A percentile compares a stretch with the other conserved stretches of the same genome.
These are phyloP conservation scores for Pulveroboletus ravenelii DNA, from an alignment of 768 basidiomycete genomes.

Conservation along the genomic window DNA sequence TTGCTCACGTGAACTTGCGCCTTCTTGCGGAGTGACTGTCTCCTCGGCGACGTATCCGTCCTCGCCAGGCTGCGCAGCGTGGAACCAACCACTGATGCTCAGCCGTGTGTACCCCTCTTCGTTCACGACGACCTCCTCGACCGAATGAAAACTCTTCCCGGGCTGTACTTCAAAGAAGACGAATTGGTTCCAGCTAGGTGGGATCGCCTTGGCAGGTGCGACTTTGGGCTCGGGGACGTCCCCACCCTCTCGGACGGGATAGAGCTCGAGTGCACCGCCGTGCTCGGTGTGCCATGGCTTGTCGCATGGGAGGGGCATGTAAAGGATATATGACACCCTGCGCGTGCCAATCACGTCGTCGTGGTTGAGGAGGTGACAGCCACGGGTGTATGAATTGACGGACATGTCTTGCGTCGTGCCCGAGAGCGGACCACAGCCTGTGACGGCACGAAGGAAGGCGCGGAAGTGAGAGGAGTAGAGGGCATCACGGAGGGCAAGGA, in stretches of 20 bases:
- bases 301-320: constrained; percentile 78
- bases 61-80: constrained; percentile 56
- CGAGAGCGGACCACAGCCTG: constrained; percentile 88
- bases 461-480: constrained; percentile 87
- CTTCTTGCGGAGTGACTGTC: constrained; percentile 46
- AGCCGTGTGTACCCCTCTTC: constrained; percentile 70
- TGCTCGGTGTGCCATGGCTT: constrained; percentile 81
- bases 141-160: constrained; percentile 91
- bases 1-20: constrained; percentile 89
- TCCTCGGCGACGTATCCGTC: constrained; percentile 32
- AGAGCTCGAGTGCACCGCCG: constrained; percentile 93
- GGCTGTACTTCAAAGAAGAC: constrained; percentile 92
- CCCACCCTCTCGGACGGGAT: constrained; percentile 55
- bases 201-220: constrained; percentile 60
- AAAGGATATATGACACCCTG: constrained; percentile 93
- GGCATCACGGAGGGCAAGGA: constrained; percentile 81
- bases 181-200: constrained; percentile 87
- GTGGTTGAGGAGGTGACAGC: constrained; percentile 94
- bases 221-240: constrained; percentile 59
- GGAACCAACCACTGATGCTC: constrained; percentile 97
- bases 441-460: constrained; percentile 75
- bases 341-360: constrained; percentile 97
- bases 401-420: constrained; percentile 94
- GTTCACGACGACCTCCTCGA: constrained; percentile 89
- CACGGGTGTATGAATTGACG: constrained; percentile 84